These are phyloP conservation scores for Cardamine chenopodiifolia DNA, from an alignment of 345 rosid species.

Conservation along the genomic window DNA sequence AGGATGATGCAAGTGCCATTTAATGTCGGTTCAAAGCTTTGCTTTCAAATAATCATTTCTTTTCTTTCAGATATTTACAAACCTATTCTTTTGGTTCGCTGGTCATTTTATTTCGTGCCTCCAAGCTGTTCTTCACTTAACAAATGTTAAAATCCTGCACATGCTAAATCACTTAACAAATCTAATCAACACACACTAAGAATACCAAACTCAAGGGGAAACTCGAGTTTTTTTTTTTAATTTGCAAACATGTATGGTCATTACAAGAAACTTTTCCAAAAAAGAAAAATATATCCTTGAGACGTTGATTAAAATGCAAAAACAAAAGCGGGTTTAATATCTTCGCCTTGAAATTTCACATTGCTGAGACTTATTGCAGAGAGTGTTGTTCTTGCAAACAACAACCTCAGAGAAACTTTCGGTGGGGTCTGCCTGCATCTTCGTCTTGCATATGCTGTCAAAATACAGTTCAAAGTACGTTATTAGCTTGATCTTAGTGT, in stretches of 20 bases:
- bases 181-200: background rate
- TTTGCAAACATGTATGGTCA: constrained; percentile 17
- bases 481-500: constrained; percentile 20
- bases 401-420: constrained; percentile 67
- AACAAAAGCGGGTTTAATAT: background rate
- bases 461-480: background rate
- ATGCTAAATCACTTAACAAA: background rate
- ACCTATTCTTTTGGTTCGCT: background rate
- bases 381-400: constrained; percentile 8
- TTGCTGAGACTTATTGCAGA: constrained; percentile 23
- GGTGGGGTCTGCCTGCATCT: constrained; percentile 81
- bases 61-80: background rate
- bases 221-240: background rate
- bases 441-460: constrained; percentile 93
- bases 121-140: background rate
- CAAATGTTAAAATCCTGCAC: background rate
- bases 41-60: background rate
- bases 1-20: background rate
- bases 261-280: constrained; percentile 25
- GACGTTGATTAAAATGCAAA: constrained; percentile 20
- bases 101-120: background rate
- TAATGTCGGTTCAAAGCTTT: background rate
- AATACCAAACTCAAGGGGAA: background rate
- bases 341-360: constrained; percentile 12
- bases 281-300: constrained; percentile 19